These are phyloP conservation scores for Sporothrix humicola DNA, from an alignment of 2,329 filamentous ascomycete species.

Conservation along the genomic window DNA sequence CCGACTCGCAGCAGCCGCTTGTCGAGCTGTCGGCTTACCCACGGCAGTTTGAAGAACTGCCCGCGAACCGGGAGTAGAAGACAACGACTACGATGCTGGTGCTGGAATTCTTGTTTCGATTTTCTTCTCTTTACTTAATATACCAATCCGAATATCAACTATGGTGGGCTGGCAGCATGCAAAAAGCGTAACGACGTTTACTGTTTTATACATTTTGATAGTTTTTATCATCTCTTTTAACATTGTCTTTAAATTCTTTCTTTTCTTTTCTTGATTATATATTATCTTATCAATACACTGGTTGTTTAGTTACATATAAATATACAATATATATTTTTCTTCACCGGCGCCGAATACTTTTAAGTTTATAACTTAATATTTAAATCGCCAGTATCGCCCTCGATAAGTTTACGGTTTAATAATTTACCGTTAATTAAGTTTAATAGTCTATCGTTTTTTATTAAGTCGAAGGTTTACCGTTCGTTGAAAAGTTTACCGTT, in stretches of 20 bases:
- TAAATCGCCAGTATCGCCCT: too few relatives aligned
- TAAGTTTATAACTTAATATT: too few relatives aligned
- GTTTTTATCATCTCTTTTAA: background rate
- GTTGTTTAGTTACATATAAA: too few relatives aligned
- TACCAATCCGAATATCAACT: background rate
- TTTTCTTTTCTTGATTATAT: background rate
- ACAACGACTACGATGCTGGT: background rate
- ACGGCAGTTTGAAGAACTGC: conserved; percentile 28
- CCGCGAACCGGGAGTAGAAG: background rate
- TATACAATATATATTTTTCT: too few relatives aligned
- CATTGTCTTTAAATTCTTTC: conserved; percentile 8
- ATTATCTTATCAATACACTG: background rate
- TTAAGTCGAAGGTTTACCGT: too few relatives aligned
- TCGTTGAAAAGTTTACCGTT: too few relatives aligned
- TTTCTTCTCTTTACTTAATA: background rate
- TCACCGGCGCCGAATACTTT: too few relatives aligned
- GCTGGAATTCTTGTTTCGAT: background rate
- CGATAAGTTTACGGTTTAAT: too few relatives aligned
- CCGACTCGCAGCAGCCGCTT: conserved; percentile 3
- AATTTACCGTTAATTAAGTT: too few relatives aligned
- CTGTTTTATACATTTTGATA: background rate
- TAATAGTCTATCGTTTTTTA: too few relatives aligned
- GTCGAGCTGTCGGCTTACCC: conserved; percentile 31
- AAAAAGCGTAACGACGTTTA: conserved; percentile 1
- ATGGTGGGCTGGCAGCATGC: background rate